Percentiles rank a stretch among this genome's conserved stretches.
Conservation (phyloP, 2,329 filamentous ascomycete species). For the Lachnellula arida region DNA sequence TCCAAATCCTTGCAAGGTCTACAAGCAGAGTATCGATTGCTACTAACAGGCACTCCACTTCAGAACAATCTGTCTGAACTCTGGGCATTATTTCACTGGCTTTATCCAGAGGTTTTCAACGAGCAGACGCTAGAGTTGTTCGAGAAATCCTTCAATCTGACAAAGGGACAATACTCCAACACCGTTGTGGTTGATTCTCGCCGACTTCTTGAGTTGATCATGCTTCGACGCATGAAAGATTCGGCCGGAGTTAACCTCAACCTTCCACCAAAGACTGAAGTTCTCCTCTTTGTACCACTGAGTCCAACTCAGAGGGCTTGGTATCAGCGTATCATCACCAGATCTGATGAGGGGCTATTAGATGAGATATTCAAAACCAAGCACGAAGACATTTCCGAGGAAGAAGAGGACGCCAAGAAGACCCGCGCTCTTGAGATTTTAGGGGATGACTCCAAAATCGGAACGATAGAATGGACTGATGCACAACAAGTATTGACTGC, state of each 20-base stretch:
- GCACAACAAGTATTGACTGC: conserved; percentile 40
- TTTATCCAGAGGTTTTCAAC: conserved; percentile 54
- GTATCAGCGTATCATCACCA: conserved; percentile 53
- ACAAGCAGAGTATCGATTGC: conserved; percentile 33
- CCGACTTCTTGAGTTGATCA: conserved; percentile 49
- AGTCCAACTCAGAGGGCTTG: conserved; percentile 54
- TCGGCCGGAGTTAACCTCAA: conserved; percentile 49
- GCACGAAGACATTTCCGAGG: conserved; percentile 36
- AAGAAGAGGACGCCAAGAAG: conserved; percentile 35
- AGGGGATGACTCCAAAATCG: conserved; percentile 26
- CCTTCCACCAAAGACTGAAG: conserved; percentile 52
- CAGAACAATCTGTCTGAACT: conserved; percentile 55
- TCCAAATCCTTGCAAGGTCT: conserved; percentile 32
- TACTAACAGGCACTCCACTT: conserved; percentile 45
- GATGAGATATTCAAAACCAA: conserved; percentile 47
- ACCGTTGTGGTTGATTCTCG: conserved; percentile 49
- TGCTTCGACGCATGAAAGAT: conserved; percentile 55
- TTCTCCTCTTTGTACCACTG: conserved; percentile 52
- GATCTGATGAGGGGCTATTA: conserved; percentile 45
- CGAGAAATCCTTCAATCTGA: conserved; percentile 51
- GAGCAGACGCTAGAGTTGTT: conserved; percentile 46
- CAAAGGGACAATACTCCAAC: conserved; percentile 47
- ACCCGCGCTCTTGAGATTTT: conserved; percentile 35
- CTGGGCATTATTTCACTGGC: conserved; percentile 53
- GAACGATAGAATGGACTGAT: conserved; percentile 42